phyloP scores from a whole-genome alignment of 495 filamentous ascomycete species.

The Thermochaetoides thermophila region DNA sequence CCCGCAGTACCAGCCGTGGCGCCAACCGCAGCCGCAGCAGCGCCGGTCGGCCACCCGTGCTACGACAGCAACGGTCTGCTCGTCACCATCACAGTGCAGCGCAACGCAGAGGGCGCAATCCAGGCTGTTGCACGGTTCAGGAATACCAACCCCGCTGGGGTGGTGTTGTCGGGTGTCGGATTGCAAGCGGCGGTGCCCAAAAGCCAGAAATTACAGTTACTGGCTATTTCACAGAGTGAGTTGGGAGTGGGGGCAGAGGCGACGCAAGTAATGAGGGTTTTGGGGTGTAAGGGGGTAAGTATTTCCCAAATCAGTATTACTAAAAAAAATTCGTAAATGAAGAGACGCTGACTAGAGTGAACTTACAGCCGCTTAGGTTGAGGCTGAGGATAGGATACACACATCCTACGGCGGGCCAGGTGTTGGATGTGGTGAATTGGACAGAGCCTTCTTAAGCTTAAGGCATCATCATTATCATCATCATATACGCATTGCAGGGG shows the following conservation, averaged over 20 bases:
- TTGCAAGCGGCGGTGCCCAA: constrained; percentile 94
- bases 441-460: constrained; percentile 47
- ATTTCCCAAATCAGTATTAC: constrained; percentile 13
- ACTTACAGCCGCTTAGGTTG: constrained; percentile 46
- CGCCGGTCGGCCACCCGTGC: constrained; percentile 45
- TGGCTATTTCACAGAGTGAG: constrained; percentile 68
- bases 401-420: constrained; percentile 48
- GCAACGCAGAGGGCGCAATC: constrained; percentile 52
- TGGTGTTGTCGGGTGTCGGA: constrained; percentile 51
- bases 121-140: constrained; percentile 74
- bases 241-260: constrained; percentile 67
- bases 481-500: constrained; percentile 2
- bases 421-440: constrained; percentile 95
- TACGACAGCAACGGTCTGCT: constrained; percentile 77
- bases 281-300: constrained; percentile 73
- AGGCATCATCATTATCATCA: constrained; percentile 1
- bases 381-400: constrained; percentile 73
- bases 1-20: constrained; percentile 30
- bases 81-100: constrained; percentile 67
- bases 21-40: constrained; percentile 23
- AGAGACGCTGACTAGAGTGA: constrained; percentile 14
- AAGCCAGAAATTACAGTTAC: constrained; percentile 79
- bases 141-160: constrained; percentile 48
- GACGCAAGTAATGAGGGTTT: constrained; percentile 74
- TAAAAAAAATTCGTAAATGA: constrained; percentile 1